A percentile compares a stretch with the other conserved stretches of the same genome.
These are phyloP conservation scores for Suillus clintonianus DNA, from an alignment of 768 basidiomycete species.

Conservation along the genomic window DNA sequence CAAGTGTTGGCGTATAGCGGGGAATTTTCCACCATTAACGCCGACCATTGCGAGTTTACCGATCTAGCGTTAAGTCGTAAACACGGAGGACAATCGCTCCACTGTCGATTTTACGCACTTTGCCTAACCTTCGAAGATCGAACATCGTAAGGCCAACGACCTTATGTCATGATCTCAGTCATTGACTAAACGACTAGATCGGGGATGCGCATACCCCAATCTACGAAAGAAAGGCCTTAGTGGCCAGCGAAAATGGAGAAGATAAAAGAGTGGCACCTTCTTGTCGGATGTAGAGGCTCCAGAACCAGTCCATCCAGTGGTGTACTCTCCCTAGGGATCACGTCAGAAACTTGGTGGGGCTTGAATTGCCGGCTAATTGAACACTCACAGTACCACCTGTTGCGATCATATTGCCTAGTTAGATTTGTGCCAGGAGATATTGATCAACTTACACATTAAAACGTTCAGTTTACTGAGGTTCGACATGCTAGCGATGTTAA, in stretches of 20 bases:
- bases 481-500: slow-evolving; percentile 39
- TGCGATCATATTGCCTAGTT: slow-evolving; percentile 10
- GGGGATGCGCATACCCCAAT: slow-evolving; percentile 57
- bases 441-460: slow-evolving; percentile 67
- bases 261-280: slow-evolving; percentile 54
- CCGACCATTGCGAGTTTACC: slow-evolving; percentile 85
- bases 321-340: slow-evolving; percentile 75
- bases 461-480: slow-evolving; percentile 60
- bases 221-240: slow-evolving; percentile 33
- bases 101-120: slow-evolving; percentile 43
- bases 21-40: slow-evolving; percentile 86
- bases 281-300: slow-evolving; percentile 96
- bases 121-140: slow-evolving; percentile 82
- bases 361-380: background rate
- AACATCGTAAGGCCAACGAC: slow-evolving; percentile 90
- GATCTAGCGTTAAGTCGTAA: slow-evolving; percentile 43
- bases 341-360: background rate
- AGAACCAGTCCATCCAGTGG: slow-evolving; percentile 89
- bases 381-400: slow-evolving; percentile 48
- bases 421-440: background rate
- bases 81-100: slow-evolving; percentile 9
- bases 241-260: background rate
- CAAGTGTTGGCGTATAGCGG: slow-evolving; percentile 80
- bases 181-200: slow-evolving; percentile 11
- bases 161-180: slow-evolving; percentile 38